These are phyloP conservation scores for Ceratocystis eucalypticola DNA, from an alignment of 2,329 filamentous ascomycete genomes.

Conservation along the genomic window DNA sequence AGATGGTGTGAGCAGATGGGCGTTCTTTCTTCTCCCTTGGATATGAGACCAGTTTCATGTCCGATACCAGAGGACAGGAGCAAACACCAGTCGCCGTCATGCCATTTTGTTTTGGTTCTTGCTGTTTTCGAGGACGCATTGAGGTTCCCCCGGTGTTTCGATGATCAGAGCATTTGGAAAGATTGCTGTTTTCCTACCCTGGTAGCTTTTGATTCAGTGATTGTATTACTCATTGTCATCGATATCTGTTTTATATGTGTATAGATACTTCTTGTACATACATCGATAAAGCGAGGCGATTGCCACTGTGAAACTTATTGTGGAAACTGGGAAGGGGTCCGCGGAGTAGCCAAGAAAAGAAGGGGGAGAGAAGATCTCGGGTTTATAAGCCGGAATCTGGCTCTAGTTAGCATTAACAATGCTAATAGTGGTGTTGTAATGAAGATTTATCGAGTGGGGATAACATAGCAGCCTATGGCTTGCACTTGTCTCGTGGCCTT, in stretches of 20 bases:
- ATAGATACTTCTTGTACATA: not conserved
- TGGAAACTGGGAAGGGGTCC: not conserved
- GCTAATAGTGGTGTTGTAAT: no score
- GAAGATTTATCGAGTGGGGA: no score
- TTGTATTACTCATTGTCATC: not conserved
- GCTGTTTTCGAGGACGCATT: not conserved
- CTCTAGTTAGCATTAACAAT: not conserved
- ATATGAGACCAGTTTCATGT: not conserved
- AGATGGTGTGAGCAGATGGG: not conserved
- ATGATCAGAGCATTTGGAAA: not conserved
- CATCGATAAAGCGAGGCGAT: not conserved
- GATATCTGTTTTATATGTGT: not conserved
- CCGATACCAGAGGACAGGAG: not conserved
- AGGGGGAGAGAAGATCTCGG: not conserved
- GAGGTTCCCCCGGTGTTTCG: not conserved
- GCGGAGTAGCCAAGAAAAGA: not conserved
- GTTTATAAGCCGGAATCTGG: not conserved
- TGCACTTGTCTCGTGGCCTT: no score
- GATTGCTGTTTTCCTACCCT: not conserved
- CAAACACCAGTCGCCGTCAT: not conserved
- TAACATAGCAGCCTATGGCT: no score
- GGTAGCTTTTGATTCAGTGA: not conserved
- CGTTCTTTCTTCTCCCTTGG: not conserved
- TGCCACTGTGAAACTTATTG: not conserved
- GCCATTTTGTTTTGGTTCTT: not conserved